These are phyloP conservation scores for Roridomyces roridus DNA, from an alignment of 768 basidiomycete species.

Conservation along the genomic window DNA sequence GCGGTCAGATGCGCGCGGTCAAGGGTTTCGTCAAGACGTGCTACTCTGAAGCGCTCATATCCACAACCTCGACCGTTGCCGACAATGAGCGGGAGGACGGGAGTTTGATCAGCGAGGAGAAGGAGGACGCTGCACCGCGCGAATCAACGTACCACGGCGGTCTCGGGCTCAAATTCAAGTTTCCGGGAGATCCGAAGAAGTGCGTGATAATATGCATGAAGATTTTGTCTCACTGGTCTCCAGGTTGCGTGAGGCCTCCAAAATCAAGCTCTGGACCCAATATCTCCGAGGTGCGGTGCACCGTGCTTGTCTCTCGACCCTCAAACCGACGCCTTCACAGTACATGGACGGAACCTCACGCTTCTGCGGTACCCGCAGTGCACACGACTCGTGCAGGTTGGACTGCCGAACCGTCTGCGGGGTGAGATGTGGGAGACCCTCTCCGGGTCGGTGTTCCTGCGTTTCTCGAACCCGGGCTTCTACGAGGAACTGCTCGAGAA, in stretches of 20 bases:
- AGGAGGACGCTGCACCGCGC: conserved; percentile 49
- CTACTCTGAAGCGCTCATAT: conserved; percentile 90
- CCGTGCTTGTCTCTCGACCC: neutral
- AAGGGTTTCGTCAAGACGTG: conserved; percentile 91
- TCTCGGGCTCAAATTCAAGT: conserved; percentile 83
- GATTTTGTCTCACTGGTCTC: conserved; percentile 10
- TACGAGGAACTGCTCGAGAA: conserved; percentile 80
- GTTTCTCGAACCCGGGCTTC: conserved; percentile 83
- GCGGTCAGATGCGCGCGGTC: conserved; percentile 91
- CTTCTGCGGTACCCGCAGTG: conserved; percentile 95
- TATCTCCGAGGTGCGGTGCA: conserved; percentile 74
- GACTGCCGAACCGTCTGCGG: conserved; percentile 90
- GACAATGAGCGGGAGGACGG: conserved; percentile 76
- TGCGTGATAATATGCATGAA: conserved; percentile 39
- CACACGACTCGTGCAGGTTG: conserved; percentile 96
- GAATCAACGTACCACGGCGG: conserved; percentile 76
- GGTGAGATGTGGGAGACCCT: conserved; percentile 99
- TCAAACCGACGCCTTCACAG: conserved; percentile 44
- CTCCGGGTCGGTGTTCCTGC: conserved; percentile 91
- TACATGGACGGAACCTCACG: conserved; percentile 94
- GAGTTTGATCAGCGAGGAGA: conserved; percentile 60
- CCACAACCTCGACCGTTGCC: conserved; percentile 57
- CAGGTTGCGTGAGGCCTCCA: conserved; percentile 88
- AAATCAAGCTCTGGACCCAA: conserved; percentile 93
- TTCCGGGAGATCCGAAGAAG: conserved; percentile 94